phyloP scores from a whole-genome alignment of 345 rosid genomes.

The Corchorus olitorius region DNA sequence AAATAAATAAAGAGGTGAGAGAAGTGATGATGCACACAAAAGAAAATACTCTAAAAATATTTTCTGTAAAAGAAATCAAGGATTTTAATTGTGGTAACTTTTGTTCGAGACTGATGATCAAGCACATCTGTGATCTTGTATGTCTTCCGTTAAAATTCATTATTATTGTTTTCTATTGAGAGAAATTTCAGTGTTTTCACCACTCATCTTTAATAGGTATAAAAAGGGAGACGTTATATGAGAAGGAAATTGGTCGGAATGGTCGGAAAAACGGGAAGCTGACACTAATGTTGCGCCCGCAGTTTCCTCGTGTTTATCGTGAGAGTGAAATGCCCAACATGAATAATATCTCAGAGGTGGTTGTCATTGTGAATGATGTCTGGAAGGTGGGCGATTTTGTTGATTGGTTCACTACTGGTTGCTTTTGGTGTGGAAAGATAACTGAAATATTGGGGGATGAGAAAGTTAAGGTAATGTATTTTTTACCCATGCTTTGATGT shows the following conservation, averaged over 20 bases:
- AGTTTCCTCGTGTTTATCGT: conserved; percentile 47
- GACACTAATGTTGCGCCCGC: conserved; percentile 61
- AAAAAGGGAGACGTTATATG: conserved; percentile 30
- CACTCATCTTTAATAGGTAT: conserved; percentile 31
- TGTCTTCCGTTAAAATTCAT: too few relatives aligned
- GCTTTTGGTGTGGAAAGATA: conserved; percentile 65
- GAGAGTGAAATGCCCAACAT: conserved; percentile 39
- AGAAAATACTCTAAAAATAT: too few relatives aligned
- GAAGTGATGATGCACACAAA: too few relatives aligned
- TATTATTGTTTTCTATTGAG: background rate
- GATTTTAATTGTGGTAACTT: too few relatives aligned
- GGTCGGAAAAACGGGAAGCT: conserved; percentile 16
- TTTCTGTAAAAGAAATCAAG: too few relatives aligned
- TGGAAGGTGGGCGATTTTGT: conserved; percentile 73
- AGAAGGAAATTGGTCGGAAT: too few relatives aligned
- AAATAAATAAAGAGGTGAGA: too few relatives aligned
- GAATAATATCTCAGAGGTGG: conserved; percentile 36
- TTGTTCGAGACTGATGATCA: too few relatives aligned
- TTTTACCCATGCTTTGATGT: conserved; percentile 6
- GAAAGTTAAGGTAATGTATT: conserved; percentile 43
- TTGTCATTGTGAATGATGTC: conserved; percentile 41
- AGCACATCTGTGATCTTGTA: too few relatives aligned
- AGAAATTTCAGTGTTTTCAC: conserved; percentile 2
- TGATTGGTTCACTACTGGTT: conserved; percentile 62
- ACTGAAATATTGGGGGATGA: conserved; percentile 36